Evolutionary conservation across 768 basidiomycete genomes (phyloP).

Genomic region (Russula olivacea): DNA sequence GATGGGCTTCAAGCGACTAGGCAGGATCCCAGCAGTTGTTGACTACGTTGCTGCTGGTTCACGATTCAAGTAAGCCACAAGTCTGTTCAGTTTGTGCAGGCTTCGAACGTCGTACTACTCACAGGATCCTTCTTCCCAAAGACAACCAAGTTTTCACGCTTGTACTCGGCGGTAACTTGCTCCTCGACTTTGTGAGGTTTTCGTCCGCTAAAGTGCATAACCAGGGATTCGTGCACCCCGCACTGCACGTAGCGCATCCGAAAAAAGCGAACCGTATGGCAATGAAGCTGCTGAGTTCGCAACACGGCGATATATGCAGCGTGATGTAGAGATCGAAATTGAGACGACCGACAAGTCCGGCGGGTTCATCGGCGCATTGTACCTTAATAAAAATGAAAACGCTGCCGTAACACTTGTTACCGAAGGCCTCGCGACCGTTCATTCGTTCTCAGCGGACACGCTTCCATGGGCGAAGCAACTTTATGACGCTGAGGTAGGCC

Average conservation of each 20-base stretch:
- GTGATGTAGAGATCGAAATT: slow-evolving; percentile 91
- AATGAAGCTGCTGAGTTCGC: slow-evolving; percentile 77
- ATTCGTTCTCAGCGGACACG: slow-evolving; percentile 79
- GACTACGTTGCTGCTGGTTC: slow-evolving; percentile 94
- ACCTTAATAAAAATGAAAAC: slow-evolving; percentile 80
- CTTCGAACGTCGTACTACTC: slow-evolving; percentile 3
- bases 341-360: slow-evolving; percentile 90
- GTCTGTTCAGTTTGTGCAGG: slow-evolving; percentile 23
- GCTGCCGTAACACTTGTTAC: slow-evolving; percentile 75
- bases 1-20: slow-evolving; percentile 85
- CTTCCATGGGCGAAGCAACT: slow-evolving; percentile 76
- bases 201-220: slow-evolving; percentile 1
- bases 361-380: slow-evolving; percentile 89
- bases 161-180: slow-evolving; percentile 68
- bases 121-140: slow-evolving; percentile 75
- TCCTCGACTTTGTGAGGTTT: background rate
- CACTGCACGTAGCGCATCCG: slow-evolving; percentile 68
- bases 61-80: slow-evolving; percentile 70
- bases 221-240: slow-evolving; percentile 87
- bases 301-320: slow-evolving; percentile 79
- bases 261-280: slow-evolving; percentile 89
- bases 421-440: slow-evolving; percentile 86
- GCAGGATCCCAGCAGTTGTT: slow-evolving; percentile 77
- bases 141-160: slow-evolving; percentile 92
- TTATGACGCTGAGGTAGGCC: slow-evolving; percentile 71